phyloP scores from a whole-genome alignment of 2,329 filamentous ascomycete species.

The Penicillium sumatraense region DNA sequence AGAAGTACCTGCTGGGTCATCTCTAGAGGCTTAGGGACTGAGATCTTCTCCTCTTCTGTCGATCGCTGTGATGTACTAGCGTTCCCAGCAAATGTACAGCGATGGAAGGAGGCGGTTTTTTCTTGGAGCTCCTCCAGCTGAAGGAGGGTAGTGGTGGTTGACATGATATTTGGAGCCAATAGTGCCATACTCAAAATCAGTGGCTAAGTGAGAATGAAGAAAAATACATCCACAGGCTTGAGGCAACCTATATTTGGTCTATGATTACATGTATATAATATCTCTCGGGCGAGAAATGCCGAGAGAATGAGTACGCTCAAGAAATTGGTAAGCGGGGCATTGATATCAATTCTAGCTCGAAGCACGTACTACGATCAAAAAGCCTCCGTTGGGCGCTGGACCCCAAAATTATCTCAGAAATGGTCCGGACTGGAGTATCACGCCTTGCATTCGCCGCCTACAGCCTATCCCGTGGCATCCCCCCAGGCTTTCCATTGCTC shows the following conservation, averaged over 20 bases:
- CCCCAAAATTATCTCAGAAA: constrained; percentile 2
- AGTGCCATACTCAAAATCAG: constrained; percentile 18
- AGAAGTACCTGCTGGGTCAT: constrained; percentile 54
- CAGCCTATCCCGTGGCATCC: constrained; percentile 9
- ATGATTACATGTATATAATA: constrained; percentile 1
- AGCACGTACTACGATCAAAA: constrained; percentile 19
- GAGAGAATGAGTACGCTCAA: constrained; percentile 11
- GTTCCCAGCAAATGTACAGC: constrained; percentile 11
- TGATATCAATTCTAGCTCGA: constrained; percentile 20
- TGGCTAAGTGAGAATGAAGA: neutral
- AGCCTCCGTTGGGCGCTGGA: constrained; percentile 16
- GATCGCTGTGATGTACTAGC: constrained; percentile 3
- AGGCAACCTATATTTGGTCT: constrained; percentile 21
- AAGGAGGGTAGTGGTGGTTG: constrained; percentile 31
- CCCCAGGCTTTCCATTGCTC: constrained; percentile 30
- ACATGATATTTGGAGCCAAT: constrained; percentile 25
- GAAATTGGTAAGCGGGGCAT: constrained; percentile 19
- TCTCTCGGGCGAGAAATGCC: constrained; percentile 28
- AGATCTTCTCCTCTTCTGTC: neutral
- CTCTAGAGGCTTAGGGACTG: constrained; percentile 5
- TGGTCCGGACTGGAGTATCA: constrained; percentile 9
- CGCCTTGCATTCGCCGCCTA: constrained; percentile 13
- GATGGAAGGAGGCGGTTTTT: constrained; percentile 20
- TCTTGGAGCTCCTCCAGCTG: constrained; percentile 24
- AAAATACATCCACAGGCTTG: neutral